These are phyloP conservation scores for Fusarium verrucosum DNA, from an alignment of 2,329 filamentous ascomycete species.

Conservation along the genomic window DNA sequence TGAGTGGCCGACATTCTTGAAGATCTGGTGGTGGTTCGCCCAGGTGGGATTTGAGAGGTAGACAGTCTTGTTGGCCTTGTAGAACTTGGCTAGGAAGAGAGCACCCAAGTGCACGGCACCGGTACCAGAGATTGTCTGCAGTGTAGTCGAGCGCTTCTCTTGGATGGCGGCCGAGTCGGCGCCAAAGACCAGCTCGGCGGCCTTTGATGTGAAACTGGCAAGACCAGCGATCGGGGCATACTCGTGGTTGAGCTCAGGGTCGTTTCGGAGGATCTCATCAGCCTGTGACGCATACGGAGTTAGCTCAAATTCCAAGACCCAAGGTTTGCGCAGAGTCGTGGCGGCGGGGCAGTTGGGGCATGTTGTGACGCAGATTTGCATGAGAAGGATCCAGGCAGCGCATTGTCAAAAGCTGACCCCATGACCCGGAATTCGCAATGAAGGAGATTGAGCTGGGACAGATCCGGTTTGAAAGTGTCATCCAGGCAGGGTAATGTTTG, in stretches of 20 bases:
- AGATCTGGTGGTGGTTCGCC: slow-evolving; percentile 99
- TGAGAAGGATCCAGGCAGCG: slow-evolving; percentile 25
- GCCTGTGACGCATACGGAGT: slow-evolving; percentile 66
- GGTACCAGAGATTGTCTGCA: slow-evolving; percentile 97
- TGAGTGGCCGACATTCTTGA: slow-evolving; percentile 84
- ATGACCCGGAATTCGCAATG: slow-evolving; percentile 36
- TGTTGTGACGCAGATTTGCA: slow-evolving; percentile 25
- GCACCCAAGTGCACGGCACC: slow-evolving; percentile 93
- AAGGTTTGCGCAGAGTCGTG: slow-evolving; percentile 9
- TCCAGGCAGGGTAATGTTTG: background rate
- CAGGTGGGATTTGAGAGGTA: slow-evolving; percentile 97
- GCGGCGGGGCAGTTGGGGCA: slow-evolving; percentile 27
- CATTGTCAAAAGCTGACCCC: slow-evolving; percentile 22
- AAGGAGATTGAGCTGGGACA: slow-evolving; percentile 8
- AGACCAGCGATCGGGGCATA: slow-evolving; percentile 97
- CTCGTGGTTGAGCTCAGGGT: slow-evolving; percentile 95
- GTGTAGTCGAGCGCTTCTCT: slow-evolving; percentile 81
- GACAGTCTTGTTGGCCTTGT: slow-evolving; percentile 75
- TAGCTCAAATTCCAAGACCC: slow-evolving; percentile 30
- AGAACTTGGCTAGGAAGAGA: slow-evolving; percentile 94
- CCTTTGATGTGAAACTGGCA: slow-evolving; percentile 84
- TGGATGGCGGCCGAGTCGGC: slow-evolving; percentile 79
- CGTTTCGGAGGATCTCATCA: slow-evolving; percentile 86
- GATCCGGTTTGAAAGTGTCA: slow-evolving; percentile 16
- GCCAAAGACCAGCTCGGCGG: slow-evolving; percentile 89